Evolutionary conservation across 2,329 filamentous ascomycete species (phyloP).

Genomic region (Cryphonectria nitschkei): DNA sequence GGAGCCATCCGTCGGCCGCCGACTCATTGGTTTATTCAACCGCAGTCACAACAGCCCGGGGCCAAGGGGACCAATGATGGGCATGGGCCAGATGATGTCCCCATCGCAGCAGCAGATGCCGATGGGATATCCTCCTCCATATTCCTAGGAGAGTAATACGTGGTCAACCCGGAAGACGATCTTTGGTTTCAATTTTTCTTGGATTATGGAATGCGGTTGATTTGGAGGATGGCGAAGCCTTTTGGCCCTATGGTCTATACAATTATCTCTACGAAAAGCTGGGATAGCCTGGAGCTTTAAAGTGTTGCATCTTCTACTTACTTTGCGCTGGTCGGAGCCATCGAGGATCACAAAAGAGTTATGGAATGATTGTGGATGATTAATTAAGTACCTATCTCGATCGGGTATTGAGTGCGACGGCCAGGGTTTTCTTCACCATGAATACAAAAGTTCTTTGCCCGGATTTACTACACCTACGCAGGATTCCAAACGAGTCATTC

Average conservation of each 20-base stretch:
- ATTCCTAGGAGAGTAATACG: slow-evolving; percentile 8
- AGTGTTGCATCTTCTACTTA: not conserved
- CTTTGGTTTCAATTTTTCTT: not conserved
- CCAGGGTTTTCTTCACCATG: not conserved
- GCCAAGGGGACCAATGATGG: slow-evolving; percentile 24
- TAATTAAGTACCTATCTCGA: not conserved
- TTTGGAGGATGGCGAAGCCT: not conserved
- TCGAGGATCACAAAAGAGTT: not conserved
- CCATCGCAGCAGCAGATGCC: slow-evolving; percentile 23
- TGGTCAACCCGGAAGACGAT: not conserved
- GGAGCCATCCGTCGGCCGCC: slow-evolving; percentile 78
- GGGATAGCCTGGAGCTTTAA: not conserved
- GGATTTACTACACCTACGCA: not conserved
- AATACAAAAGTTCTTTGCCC: slow-evolving; percentile 10
- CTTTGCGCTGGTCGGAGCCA: not conserved
- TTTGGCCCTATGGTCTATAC: not conserved
- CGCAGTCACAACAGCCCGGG: slow-evolving; percentile 36
- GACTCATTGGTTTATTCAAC: slow-evolving; percentile 80
- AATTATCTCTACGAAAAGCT: not conserved
- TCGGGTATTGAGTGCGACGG: not conserved
- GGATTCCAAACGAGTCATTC: not conserved
- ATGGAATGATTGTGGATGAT: not conserved
- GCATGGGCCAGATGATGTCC: slow-evolving; percentile 22
- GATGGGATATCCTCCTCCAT: slow-evolving; percentile 24
- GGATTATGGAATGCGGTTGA: not conserved